Evolutionary conservation across 1,139 yeast genomes (phyloP).

Genomic region (Nematodospora anomalae): DNA sequence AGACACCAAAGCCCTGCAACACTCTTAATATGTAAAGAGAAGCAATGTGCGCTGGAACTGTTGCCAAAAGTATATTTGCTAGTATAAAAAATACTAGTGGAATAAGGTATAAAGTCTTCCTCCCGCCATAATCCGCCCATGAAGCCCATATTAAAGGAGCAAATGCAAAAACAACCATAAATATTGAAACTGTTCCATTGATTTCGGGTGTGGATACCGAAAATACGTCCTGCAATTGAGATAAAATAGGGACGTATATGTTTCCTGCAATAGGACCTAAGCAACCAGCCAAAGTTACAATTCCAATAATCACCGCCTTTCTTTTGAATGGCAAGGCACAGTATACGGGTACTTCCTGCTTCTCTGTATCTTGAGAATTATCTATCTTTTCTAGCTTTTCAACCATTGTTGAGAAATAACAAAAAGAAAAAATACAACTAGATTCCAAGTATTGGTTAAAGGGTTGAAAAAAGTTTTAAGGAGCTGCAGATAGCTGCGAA

Average conservation of each 20-base stretch:
- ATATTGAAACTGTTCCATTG: conserved; percentile 60
- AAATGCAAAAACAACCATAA: conserved; percentile 56
- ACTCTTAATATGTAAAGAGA: conserved; percentile 45
- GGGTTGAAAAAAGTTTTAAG: background rate
- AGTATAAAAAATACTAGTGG: conserved; percentile 46
- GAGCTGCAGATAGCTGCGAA: background rate
- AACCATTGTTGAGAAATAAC: background rate
- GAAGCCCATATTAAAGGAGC: conserved; percentile 59
- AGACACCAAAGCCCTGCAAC: conserved; percentile 56
- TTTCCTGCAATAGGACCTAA: conserved; percentile 62
- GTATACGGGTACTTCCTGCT: conserved; percentile 3
- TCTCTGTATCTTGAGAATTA: conserved; percentile 1
- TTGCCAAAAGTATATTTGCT: conserved; percentile 49
- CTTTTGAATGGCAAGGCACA: conserved; percentile 11
- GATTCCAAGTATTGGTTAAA: background rate
- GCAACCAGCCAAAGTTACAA: conserved; percentile 52
- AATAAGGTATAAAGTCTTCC: conserved; percentile 49
- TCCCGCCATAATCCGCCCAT: conserved; percentile 58
- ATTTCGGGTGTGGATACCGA: conserved; percentile 44
- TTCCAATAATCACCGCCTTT: conserved; percentile 12
- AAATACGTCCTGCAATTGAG: conserved; percentile 44
- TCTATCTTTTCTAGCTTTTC: background rate
- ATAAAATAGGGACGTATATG: conserved; percentile 57
- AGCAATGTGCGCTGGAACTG: conserved; percentile 48
- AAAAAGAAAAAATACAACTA: conserved; percentile 1